These are phyloP conservation scores for Phaeosphaeriaceae sp. DNA, from an alignment of 2,329 filamentous ascomycete genomes.

Conservation along the genomic window DNA sequence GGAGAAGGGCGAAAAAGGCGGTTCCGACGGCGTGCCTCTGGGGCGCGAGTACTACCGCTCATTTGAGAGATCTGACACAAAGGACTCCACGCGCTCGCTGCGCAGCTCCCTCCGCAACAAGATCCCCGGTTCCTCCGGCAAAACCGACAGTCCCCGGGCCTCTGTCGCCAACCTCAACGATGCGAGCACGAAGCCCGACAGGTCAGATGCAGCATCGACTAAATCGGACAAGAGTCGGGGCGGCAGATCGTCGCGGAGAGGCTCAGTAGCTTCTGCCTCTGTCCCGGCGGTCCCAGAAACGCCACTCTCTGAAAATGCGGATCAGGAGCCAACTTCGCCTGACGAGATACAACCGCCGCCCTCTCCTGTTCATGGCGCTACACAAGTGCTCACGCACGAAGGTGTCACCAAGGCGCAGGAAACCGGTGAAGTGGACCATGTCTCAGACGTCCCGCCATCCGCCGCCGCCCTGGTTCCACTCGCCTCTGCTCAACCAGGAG, in stretches of 20 bases:
- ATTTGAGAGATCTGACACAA: slow-evolving; percentile 90
- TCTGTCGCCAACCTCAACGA: slow-evolving; percentile 67
- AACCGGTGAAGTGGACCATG: slow-evolving; percentile 89
- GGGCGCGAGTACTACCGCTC: slow-evolving; percentile 80
- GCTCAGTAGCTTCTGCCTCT: slow-evolving; percentile 44
- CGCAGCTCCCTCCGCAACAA: slow-evolving; percentile 83
- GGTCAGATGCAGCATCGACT: slow-evolving; percentile 76
- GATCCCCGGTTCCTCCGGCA: slow-evolving; percentile 74
- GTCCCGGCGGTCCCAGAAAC: slow-evolving; percentile 52
- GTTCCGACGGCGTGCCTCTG: slow-evolving; percentile 65
- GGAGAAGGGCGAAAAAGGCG: slow-evolving; percentile 53
- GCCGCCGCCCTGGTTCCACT: slow-evolving; percentile 63
- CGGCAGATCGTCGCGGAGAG: slow-evolving; percentile 42
- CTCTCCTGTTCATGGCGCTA: slow-evolving; percentile 83
- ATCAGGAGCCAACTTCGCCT: slow-evolving; percentile 39
- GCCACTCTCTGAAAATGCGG: slow-evolving; percentile 37
- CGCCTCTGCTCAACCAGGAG: slow-evolving; percentile 73
- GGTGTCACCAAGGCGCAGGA: slow-evolving; percentile 82
- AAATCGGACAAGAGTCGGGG: slow-evolving; percentile 70
- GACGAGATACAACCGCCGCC: slow-evolving; percentile 66
- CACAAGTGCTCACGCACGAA: slow-evolving; percentile 74
- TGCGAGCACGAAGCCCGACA: slow-evolving; percentile 64
- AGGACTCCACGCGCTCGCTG: slow-evolving; percentile 88
- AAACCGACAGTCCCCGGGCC: slow-evolving; percentile 80
- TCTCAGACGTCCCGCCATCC: slow-evolving; percentile 87